phyloP scores from a whole-genome alignment of 257 asterid genomes.

The Plantago major region DNA sequence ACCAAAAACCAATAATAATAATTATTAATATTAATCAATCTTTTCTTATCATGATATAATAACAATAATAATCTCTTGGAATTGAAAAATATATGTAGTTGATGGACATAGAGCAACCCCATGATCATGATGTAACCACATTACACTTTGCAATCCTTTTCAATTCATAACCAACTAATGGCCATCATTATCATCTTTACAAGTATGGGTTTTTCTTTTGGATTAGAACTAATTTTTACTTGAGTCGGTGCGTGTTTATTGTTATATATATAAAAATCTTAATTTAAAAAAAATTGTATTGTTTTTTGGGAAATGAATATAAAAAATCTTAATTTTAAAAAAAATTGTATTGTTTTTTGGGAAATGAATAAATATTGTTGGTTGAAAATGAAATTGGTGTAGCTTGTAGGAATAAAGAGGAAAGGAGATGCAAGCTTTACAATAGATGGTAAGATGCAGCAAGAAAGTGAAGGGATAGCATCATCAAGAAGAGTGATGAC shows the following conservation, averaged over 20 bases:
- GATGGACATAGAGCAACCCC: not conserved
- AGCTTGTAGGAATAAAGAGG: constrained; percentile 90
- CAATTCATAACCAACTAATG: constrained; percentile 36
- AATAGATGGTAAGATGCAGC: constrained; percentile 39
- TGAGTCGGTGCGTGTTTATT: not conserved
- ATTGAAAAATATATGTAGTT: not conserved
- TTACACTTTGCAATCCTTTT: constrained; percentile 26
- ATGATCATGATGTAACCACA: constrained; percentile 13
- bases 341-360: too few species aligned
- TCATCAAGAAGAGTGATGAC: constrained; percentile 36
- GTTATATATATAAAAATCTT: not conserved
- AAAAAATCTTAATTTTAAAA: too few species aligned
- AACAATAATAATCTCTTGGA: not conserved
- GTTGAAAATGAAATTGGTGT: constrained; percentile 12
- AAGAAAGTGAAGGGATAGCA: constrained; percentile 30
- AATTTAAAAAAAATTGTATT: too few species aligned
- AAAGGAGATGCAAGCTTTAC: constrained; percentile 64
- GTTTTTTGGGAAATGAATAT: too few species aligned
- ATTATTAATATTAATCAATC: constrained; percentile 1
- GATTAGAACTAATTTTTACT: not conserved
- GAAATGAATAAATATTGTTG: too few species aligned
- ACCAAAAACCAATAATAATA: not conserved
- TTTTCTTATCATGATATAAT: not conserved
- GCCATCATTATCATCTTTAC: constrained; percentile 33
- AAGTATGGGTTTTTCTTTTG: not conserved